phyloP scores from a whole-genome alignment of 1,284 basidiomycete species.

The Xerocomus alliaceus region DNA sequence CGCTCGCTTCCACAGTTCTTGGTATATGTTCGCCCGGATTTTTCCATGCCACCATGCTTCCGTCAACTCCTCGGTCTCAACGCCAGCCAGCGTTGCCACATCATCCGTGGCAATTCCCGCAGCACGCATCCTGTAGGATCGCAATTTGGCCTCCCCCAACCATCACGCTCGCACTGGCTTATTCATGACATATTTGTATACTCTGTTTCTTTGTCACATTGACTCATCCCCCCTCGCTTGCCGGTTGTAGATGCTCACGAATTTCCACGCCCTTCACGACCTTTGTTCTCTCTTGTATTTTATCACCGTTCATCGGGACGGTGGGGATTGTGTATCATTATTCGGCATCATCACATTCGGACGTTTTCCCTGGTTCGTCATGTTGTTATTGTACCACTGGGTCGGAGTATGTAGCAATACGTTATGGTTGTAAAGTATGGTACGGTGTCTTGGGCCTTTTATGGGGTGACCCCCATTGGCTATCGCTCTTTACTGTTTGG shows the following conservation, averaged over 20 bases:
- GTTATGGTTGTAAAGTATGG: constrained; percentile 47
- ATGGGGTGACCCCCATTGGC: background rate
- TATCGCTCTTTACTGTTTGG: no score
- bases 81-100: constrained; percentile 1
- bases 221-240: constrained; percentile 1
- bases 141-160: constrained; percentile 2
- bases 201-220: constrained; percentile 9
- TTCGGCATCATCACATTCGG: constrained; percentile 41
- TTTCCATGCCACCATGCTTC: constrained; percentile 34
- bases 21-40: constrained; percentile 32
- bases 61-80: constrained; percentile 34
- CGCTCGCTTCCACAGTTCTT: constrained; percentile 24
- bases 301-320: constrained; percentile 30
- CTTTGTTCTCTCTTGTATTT: constrained; percentile 31
- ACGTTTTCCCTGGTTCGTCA: constrained; percentile 26
- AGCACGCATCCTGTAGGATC: no score
- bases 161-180: constrained; percentile 5
- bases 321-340: constrained; percentile 42
- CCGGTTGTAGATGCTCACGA: constrained; percentile 35
- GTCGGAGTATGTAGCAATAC: constrained; percentile 43
- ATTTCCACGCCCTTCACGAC: constrained; percentile 36
- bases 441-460: constrained; percentile 21
- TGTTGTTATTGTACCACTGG: constrained; percentile 33
- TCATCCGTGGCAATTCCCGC: constrained; percentile 26
- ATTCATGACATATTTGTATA: constrained; percentile 14